phyloP scores from a whole-genome alignment of 768 basidiomycete genomes.

The Galerina marginata region DNA sequence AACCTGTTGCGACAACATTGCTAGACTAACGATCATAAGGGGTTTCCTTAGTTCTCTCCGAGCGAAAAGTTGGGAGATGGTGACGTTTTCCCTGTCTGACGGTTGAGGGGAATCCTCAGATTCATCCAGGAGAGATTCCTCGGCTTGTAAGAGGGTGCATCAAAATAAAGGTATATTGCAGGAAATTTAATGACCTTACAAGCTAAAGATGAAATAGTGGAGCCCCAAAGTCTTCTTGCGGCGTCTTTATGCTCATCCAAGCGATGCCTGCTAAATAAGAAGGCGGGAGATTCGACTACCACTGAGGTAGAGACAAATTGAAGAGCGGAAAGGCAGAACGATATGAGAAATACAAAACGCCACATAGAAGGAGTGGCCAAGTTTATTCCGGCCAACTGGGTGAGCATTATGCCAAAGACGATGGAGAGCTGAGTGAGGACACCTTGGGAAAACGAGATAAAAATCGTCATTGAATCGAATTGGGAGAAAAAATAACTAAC shows the following conservation, averaged over 20 bases:
- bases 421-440: constrained; percentile 84
- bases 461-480: not conserved
- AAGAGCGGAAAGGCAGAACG: constrained; percentile 54
- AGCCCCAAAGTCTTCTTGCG: constrained; percentile 61
- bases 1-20: constrained; percentile 80
- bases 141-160: constrained; percentile 21
- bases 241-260: constrained; percentile 53
- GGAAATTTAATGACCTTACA: constrained; percentile 27
- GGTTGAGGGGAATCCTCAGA: constrained; percentile 31
- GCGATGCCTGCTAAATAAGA: constrained; percentile 58
- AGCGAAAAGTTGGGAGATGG: constrained; percentile 57
- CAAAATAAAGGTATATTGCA: not conserved
- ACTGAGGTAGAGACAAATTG: constrained; percentile 61
- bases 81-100: constrained; percentile 39
- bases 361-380: constrained; percentile 74
- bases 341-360: constrained; percentile 74
- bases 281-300: constrained; percentile 76
- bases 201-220: constrained; percentile 25
- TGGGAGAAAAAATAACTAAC: constrained; percentile 39
- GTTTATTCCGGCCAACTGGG: constrained; percentile 76
- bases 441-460: constrained; percentile 43
- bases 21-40: constrained; percentile 67
- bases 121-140: constrained; percentile 49
- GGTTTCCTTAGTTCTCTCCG: constrained; percentile 63
- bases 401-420: constrained; percentile 86